These are phyloP conservation scores for Neonectria hederae DNA, from an alignment of 2,329 filamentous ascomycete genomes.

Conservation along the genomic window DNA sequence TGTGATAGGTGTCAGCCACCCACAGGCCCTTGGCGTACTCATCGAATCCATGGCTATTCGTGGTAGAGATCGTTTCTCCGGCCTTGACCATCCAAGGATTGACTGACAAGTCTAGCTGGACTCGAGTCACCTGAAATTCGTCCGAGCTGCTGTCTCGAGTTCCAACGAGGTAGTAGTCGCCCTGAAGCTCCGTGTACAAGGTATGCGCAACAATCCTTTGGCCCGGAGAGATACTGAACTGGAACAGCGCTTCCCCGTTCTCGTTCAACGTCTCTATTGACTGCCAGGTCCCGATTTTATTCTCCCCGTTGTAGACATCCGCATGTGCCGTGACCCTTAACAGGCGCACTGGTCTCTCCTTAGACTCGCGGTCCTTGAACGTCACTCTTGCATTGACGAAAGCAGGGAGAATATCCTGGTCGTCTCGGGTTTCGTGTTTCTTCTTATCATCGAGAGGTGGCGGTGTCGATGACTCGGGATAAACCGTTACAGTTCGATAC, in stretches of 20 bases:
- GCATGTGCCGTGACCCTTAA: background rate
- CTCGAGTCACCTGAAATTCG: background rate
- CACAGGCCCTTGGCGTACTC: background rate
- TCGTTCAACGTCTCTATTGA: constrained; percentile 1
- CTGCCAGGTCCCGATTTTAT: background rate
- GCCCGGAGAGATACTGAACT: background rate
- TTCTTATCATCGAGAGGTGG: background rate
- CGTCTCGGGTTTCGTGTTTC: background rate
- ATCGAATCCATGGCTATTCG: background rate
- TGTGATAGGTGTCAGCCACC: constrained; percentile 3
- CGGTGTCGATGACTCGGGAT: background rate
- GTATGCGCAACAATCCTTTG: background rate
- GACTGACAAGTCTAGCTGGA: background rate
- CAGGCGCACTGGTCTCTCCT: background rate
- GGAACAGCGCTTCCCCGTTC: background rate
- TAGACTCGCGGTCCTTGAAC: background rate
- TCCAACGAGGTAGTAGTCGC: background rate
- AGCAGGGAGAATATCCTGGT: background rate
- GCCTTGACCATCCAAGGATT: background rate
- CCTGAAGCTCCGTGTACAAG: background rate
- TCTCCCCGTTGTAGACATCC: background rate
- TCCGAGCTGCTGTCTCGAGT: background rate
- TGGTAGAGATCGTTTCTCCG: background rate
- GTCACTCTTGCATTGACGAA: background rate
- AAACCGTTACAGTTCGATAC: background rate